phyloP scores from a whole-genome alignment of 768 basidiomycete species.

The Pholiota molesta region DNA sequence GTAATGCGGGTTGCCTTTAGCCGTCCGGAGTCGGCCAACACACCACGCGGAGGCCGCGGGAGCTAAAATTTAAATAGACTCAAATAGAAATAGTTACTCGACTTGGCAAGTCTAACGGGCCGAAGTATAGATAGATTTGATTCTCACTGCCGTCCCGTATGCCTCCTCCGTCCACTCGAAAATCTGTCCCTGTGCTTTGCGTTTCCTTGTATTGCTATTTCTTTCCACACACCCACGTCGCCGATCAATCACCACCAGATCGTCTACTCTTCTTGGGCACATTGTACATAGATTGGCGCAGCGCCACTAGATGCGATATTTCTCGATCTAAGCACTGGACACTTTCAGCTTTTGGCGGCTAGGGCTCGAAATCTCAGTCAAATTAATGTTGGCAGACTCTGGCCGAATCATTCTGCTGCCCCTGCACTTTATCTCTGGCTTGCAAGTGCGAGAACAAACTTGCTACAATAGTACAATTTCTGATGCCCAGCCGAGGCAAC shows the following conservation, averaged over 20 bases:
- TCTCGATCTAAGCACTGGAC: not conserved
- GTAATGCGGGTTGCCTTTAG: not conserved
- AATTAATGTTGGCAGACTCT: not conserved
- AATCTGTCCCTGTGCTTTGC: not conserved
- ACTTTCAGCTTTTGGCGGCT: not conserved
- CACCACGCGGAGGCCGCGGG: not conserved
- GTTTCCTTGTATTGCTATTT: not conserved
- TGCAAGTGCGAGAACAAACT: not conserved
- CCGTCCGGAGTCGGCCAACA: not conserved
- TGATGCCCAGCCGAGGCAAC: not conserved
- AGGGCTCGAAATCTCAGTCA: not conserved
- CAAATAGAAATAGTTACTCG: constrained; percentile 1
- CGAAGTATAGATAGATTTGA: not conserved
- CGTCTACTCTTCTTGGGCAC: not conserved
- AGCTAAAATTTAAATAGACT: not conserved
- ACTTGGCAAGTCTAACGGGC: not conserved
- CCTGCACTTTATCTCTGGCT: not conserved
- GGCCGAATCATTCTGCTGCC: not conserved
- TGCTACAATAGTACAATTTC: not conserved
- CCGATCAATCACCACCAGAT: constrained; percentile 1
- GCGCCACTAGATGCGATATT: not conserved
- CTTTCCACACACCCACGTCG: not conserved
- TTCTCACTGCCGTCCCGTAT: not conserved
- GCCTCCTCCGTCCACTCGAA: not conserved
- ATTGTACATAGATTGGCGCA: not conserved